These are phyloP conservation scores for Cystobasidium pallidum DNA, from an alignment of 1,284 basidiomycete genomes.

Conservation along the genomic window DNA sequence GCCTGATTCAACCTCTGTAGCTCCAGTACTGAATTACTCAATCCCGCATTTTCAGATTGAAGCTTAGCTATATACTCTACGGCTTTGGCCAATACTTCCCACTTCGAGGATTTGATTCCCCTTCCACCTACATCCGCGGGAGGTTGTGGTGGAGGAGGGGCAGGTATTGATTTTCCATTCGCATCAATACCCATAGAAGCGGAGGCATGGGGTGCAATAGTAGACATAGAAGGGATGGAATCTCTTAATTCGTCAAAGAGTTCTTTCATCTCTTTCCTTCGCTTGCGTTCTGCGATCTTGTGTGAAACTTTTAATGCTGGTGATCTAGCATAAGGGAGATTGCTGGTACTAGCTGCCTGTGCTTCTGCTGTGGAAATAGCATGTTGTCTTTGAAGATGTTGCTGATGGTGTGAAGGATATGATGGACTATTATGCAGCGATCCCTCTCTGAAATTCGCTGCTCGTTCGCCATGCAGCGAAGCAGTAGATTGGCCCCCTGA, in stretches of 20 bases:
- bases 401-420: neutral
- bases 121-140: constrained; percentile 57
- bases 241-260: constrained; percentile 91
- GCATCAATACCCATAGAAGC: neutral
- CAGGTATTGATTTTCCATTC: neutral
- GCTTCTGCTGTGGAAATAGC: neutral
- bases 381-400: neutral
- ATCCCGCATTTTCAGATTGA: constrained; percentile 71
- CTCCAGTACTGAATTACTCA: constrained; percentile 1
- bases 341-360: neutral
- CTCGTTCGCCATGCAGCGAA: neutral
- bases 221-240: constrained; percentile 65
- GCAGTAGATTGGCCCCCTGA: no score
- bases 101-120: constrained; percentile 92
- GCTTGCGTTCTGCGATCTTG: constrained; percentile 90
- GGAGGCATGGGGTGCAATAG: neutral
- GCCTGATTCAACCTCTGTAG: constrained; percentile 22
- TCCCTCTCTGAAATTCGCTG: neutral
- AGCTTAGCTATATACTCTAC: constrained; percentile 81
- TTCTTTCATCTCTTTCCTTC: constrained; percentile 96
- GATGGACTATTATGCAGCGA: neutral
- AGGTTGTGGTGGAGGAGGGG: neutral
- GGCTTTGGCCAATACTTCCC: constrained; percentile 89
- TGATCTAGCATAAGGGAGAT: constrained; percentile 64
- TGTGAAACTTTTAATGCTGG: constrained; percentile 90